Percentiles rank a stretch among this genome's conserved stretches.
These are phyloP conservation scores for Anthoceros angustus DNA, from an alignment of 225 moss, liverwort and hornwort species.

Conservation along the genomic window DNA sequence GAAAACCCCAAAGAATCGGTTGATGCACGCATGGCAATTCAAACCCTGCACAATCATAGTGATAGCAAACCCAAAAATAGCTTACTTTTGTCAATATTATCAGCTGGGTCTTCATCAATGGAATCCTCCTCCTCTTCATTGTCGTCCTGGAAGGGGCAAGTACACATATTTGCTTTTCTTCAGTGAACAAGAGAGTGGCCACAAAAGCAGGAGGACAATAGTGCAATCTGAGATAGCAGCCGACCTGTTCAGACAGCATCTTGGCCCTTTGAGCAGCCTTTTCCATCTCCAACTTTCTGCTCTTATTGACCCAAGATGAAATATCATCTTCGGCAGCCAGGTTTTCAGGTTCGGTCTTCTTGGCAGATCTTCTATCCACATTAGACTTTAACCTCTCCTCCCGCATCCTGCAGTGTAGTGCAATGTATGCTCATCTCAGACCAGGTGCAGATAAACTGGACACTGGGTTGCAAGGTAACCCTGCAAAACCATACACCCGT, in stretches of 20 bases:
- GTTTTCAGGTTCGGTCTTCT: slow-evolving; percentile 39
- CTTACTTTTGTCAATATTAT: neutral
- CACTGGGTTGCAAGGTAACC: slow-evolving; percentile 11
- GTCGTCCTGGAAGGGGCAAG: slow-evolving; percentile 37
- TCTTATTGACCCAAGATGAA: slow-evolving; percentile 79
- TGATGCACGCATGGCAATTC: neutral
- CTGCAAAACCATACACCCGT: slow-evolving; percentile 8
- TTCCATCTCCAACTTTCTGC: slow-evolving; percentile 62
- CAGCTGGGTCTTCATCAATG: neutral
- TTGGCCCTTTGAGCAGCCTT: slow-evolving; percentile 94
- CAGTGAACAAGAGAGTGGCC: neutral
- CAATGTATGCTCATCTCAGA: slow-evolving; percentile 11
- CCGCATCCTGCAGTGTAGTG: slow-evolving; percentile 32
- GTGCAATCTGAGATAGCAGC: neutral
- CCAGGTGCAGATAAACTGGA: slow-evolving; percentile 7
- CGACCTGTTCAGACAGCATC: slow-evolving; percentile 76
- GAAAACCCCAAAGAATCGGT: slow-evolving; percentile 8
- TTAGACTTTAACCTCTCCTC: slow-evolving; percentile 50
- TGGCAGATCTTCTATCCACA: slow-evolving; percentile 36
- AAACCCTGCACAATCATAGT: neutral
- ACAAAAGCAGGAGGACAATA: neutral
- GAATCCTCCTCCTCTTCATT: slow-evolving; percentile 48
- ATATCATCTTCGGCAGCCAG: slow-evolving; percentile 56
- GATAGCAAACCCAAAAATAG: neutral
- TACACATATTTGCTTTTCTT: neutral